Conservation (phyloP, 495 filamentous ascomycete species). For the Schizothecium vesticola region DNA sequence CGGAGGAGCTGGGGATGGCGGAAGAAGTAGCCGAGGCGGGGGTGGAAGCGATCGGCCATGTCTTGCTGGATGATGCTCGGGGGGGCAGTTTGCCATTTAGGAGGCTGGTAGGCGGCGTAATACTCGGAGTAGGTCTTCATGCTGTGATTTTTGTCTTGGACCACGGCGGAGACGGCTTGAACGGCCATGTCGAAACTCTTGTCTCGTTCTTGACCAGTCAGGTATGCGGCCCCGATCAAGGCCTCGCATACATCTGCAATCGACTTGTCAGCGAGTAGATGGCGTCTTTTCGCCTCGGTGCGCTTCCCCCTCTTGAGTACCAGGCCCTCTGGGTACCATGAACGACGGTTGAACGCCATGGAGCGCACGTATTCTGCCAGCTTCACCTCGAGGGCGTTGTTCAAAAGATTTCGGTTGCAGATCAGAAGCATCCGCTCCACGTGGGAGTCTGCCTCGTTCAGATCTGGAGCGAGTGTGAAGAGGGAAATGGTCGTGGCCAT, state of each 20-base stretch:
- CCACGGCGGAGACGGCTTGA: constrained; percentile 72
- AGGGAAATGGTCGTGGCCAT: constrained; percentile 88
- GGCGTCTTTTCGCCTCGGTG: constrained; percentile 39
- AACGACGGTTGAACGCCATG: constrained; percentile 68
- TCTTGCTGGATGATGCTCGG: constrained; percentile 60
- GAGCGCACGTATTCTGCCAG: constrained; percentile 78
- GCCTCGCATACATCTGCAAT: constrained; percentile 98
- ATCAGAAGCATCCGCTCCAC: constrained; percentile 85
- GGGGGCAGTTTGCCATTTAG: constrained; percentile 60
- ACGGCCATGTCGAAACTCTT: constrained; percentile 72
- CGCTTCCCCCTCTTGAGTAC: constrained; percentile 46
- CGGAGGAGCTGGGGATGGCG: constrained; percentile 67
- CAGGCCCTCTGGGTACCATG: constrained; percentile 80
- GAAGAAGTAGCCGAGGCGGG: constrained; percentile 75
- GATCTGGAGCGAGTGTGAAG: constrained; percentile 66
- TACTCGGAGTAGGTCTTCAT: constrained; percentile 69
- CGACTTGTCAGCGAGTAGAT: constrained; percentile 77
- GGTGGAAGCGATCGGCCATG: constrained; percentile 58
- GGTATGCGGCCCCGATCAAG: constrained; percentile 81
- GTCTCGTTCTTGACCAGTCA: constrained; percentile 44
- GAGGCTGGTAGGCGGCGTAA: constrained; percentile 60
- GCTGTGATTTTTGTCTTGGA: constrained; percentile 60
- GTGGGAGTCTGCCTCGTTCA: constrained; percentile 83
- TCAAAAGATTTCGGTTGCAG: constrained; percentile 87
- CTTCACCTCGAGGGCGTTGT: constrained; percentile 60